Evolutionary conservation across 257 asterid genomes (phyloP).

Genomic region (Osmanthus fragrans): DNA sequence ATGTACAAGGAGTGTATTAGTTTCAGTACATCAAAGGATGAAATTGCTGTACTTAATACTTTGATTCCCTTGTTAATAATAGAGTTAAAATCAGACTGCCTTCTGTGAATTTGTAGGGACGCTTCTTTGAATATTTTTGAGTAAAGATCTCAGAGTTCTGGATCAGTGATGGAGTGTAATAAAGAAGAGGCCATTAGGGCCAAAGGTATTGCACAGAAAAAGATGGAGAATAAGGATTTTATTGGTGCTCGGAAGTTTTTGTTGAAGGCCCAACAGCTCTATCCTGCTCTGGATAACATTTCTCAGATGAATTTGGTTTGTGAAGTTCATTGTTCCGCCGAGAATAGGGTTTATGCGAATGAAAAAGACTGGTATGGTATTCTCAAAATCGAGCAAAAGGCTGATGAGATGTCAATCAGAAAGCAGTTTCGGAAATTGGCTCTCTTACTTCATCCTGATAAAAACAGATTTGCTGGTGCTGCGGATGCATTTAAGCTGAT

Average conservation of each 20-base stretch:
- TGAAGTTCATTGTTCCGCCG: conserved; percentile 56
- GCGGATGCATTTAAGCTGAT: conserved; percentile 55
- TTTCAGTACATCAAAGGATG: not conserved
- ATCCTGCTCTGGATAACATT: conserved; percentile 37
- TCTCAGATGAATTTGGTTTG: conserved; percentile 52
- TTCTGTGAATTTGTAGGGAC: not conserved
- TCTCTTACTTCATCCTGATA: conserved; percentile 63
- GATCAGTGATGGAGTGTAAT: conserved; percentile 45
- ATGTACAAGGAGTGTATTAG: not conserved
- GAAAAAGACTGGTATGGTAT: conserved; percentile 53
- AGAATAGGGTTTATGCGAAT: conserved; percentile 24
- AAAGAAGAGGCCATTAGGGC: conserved; percentile 49
- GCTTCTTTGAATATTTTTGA: not conserved
- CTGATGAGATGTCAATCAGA: conserved; percentile 47
- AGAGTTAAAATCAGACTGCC: not conserved
- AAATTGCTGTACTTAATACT: not conserved
- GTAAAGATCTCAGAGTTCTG: not conserved
- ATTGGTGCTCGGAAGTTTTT: conserved; percentile 41
- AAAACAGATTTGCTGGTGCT: conserved; percentile 58
- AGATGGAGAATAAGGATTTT: conserved; percentile 53
- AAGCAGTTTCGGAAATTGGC: conserved; percentile 50
- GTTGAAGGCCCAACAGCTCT: conserved; percentile 47
- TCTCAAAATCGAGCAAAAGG: conserved; percentile 45
- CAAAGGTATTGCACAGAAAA: conserved; percentile 45
- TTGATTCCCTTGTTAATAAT: not conserved